These are phyloP conservation scores for Pilasporangium apinafurcum DNA, from an alignment of 352 stramenopile genomes.

Conservation along the genomic window DNA sequence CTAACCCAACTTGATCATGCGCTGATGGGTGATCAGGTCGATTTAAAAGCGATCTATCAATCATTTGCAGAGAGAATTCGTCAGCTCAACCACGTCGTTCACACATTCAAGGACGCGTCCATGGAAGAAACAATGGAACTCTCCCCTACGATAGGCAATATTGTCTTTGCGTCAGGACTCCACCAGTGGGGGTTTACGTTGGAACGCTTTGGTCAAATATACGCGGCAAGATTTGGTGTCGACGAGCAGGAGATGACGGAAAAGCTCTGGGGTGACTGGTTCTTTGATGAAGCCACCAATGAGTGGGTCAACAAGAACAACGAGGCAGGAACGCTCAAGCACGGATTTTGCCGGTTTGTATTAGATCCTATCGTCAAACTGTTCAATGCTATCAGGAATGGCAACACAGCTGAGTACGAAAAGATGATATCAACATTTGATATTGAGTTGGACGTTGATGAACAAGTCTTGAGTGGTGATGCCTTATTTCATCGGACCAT, in stretches of 20 bases:
- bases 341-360: slow-evolving; percentile 99
- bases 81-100: slow-evolving; percentile 99
- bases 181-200: slow-evolving; percentile 99
- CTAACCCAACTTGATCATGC: slow-evolving; percentile 99
- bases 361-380: slow-evolving; percentile 99
- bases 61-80: slow-evolving; percentile 98
- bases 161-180: slow-evolving; percentile 98
- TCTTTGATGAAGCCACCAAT: slow-evolving; percentile 93
- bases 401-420: slow-evolving; percentile 98
- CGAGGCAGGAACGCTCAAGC: slow-evolving; percentile 90
- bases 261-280: slow-evolving; percentile 99
- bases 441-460: slow-evolving; percentile 97
- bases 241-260: slow-evolving; percentile 99
- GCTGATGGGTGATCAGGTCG: slow-evolving; percentile 97
- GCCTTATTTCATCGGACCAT: slow-evolving; percentile 97
- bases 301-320: slow-evolving; percentile 97
- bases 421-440: slow-evolving; percentile 97
- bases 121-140: slow-evolving; percentile 97
- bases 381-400: slow-evolving; percentile 99
- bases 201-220: slow-evolving; percentile 98
- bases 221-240: slow-evolving; percentile 98
- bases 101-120: slow-evolving; percentile 97
- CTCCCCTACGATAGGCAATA: slow-evolving; percentile 96
- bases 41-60: slow-evolving; percentile 99
- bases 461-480: slow-evolving; percentile 96